phyloP scores from a whole-genome alignment of 225 moss, liverwort and hornwort species.

The Takakia lepidozioides region DNA sequence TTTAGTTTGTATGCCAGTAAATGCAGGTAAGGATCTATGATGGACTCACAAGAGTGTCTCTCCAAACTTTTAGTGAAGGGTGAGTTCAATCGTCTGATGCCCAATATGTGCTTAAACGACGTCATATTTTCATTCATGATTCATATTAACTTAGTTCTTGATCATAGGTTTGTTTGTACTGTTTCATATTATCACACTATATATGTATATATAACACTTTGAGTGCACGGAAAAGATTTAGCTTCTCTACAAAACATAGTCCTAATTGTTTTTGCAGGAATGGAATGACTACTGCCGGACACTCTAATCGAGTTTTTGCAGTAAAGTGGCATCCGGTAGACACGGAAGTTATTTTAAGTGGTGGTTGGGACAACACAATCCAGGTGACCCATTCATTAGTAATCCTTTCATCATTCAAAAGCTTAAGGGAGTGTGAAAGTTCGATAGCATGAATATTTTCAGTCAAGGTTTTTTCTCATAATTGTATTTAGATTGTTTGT shows the following conservation, averaged over 20 bases:
- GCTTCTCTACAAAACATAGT: background rate
- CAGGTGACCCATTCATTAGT: constrained; percentile 51
- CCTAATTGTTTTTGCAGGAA: too few species aligned
- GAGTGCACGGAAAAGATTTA: background rate
- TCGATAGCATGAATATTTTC: background rate
- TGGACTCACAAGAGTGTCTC: constrained; percentile 31
- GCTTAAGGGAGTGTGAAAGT: too few species aligned
- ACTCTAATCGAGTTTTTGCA: constrained; percentile 74
- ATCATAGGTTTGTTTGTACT: background rate
- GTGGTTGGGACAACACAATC: constrained; percentile 79
- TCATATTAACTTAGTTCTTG: background rate
- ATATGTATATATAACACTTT: background rate
- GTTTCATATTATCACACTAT: background rate
- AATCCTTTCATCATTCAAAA: too few species aligned
- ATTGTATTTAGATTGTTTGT: background rate
- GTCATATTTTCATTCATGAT: background rate
- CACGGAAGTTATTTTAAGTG: constrained; percentile 50
- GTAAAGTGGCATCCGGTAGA: constrained; percentile 76
- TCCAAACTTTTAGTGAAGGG: constrained; percentile 58
- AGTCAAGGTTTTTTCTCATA: background rate
- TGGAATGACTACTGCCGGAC: constrained; percentile 54
- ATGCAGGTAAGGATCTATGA: constrained; percentile 64
- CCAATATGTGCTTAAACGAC: too few species aligned
- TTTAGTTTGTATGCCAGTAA: too few species aligned
- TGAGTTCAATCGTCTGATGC: constrained; percentile 12